Evolutionary conservation across 768 basidiomycete genomes (phyloP), one percentile per base, ranked within the genome.

Genomic region (Boletus insuetus): DNA sequence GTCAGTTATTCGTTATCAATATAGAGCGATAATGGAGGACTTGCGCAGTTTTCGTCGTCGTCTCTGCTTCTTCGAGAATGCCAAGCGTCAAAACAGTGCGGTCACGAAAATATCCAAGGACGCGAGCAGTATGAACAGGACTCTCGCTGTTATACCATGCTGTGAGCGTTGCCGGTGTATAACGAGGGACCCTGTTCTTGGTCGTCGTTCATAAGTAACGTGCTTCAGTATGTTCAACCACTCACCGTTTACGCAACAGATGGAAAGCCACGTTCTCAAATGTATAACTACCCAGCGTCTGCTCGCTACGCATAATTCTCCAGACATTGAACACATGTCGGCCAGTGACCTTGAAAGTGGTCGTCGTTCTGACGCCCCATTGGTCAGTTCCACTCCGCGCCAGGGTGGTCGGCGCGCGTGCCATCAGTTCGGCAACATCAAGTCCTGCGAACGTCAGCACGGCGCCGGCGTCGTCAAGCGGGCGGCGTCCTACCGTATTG

Each of bases 321-420:
- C 94, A 98, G 14, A 92, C 72, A 61, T 98, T 97, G 45, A 99
- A 76, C 34, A 96, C 88, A 66, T 99, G 95, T 17, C 97, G 80
- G 0, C 97, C 97, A 20, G 80, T 76, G 38, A 94, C 85, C 58
- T 84, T 86, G 71, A 99, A 88, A 2, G 87, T 90, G 3, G 94
- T 88, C 3, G 86, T 84, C 58, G 89, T 87, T 46, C 82, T 80
- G 49, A 78, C 69, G 9, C 82, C 84, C 89, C 93, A 97, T 59
- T 83, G 79, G 51, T 88, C 83, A 41, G 66, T 72, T n/a, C 75
- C 75, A 44, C 54, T 48, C 16, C 51, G 54, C 6, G 63, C 64
- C 19, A 64, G 62, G 39, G 67, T 69, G n/a, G 73, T 73, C 32
- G 86, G 83, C 8, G 94, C 92, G 16, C 94, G 81, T 22, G 87